A percentile compares a stretch with the other conserved stretches of the same genome.
Conservation (phyloP, 495 filamentous ascomycete genomes). For the Apiosordaria backusii region DNA sequence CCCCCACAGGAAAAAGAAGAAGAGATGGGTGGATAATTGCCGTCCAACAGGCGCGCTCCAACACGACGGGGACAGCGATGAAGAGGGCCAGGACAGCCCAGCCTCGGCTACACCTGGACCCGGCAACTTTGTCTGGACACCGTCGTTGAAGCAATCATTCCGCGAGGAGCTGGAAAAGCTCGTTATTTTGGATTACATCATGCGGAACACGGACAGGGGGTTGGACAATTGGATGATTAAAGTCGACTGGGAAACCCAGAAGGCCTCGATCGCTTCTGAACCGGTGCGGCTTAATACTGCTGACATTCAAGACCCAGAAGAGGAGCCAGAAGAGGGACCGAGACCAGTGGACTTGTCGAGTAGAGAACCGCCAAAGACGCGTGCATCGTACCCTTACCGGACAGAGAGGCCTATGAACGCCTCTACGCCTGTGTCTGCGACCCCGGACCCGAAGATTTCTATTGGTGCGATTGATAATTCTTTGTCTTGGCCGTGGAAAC, state of each 20-base stretch:
- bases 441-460: constrained; percentile 60
- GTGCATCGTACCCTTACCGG: constrained; percentile 64
- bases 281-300: constrained; percentile 64
- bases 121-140: constrained; percentile 78
- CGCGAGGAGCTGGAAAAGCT: constrained; percentile 94
- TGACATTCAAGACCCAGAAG: constrained; percentile 39
- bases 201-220: constrained; percentile 97
- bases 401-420: constrained; percentile 83
- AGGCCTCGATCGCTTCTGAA: constrained; percentile 81
- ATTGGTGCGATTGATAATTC: constrained; percentile 98
- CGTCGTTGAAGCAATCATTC: constrained; percentile 83
- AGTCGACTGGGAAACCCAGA: constrained; percentile 77
- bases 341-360: constrained; percentile 55
- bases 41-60: constrained; percentile 61
- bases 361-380: constrained; percentile 40
- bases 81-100: constrained; percentile 48
- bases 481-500: constrained; percentile 98
- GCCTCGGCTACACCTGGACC: constrained; percentile 38
- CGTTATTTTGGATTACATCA: constrained; percentile 97
- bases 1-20: constrained; percentile 65
- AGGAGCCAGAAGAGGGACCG: constrained; percentile 52
- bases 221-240: constrained; percentile 99
- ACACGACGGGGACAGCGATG: constrained; percentile 70
- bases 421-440: constrained; percentile 55
- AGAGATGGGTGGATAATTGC: constrained; percentile 78